phyloP scores from a whole-genome alignment of 345 rosid genomes.

The Diplotaxis tenuifolia region DNA sequence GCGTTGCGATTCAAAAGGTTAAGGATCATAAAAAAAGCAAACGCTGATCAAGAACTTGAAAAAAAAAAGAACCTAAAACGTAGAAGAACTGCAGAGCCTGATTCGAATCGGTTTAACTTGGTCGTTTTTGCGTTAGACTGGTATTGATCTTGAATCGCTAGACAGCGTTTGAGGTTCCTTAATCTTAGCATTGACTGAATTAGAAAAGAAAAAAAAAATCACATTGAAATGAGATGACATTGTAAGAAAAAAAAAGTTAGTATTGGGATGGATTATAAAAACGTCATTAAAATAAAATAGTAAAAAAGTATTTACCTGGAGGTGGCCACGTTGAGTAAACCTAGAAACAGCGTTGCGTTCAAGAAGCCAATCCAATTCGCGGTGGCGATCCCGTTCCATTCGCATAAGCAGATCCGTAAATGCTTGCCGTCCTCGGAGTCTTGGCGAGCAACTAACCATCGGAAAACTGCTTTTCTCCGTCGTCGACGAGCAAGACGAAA shows the following conservation, averaged over 20 bases:
- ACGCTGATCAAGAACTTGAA: neutral
- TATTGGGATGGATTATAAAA: neutral
- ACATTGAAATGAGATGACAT: neutral
- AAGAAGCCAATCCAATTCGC: neutral
- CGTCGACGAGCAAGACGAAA: conserved; percentile 12
- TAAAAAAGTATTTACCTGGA: neutral
- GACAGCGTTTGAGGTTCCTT: neutral
- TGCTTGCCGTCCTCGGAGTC: neutral
- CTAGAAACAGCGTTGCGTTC: neutral
- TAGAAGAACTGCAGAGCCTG: neutral
- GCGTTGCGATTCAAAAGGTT: neutral
- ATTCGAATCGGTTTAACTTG: neutral
- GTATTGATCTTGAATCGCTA: neutral
- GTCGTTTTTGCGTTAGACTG: neutral
- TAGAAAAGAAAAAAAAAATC: neutral
- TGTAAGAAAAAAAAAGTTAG: neutral
- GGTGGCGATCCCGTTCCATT: neutral
- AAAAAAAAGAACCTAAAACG: neutral
- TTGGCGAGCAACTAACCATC: neutral
- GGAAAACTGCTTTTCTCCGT: neutral
- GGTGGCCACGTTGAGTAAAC: neutral
- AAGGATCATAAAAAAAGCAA: neutral
- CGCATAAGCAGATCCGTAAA: neutral
- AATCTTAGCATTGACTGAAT: neutral
- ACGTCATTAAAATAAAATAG: neutral